Conservation (phyloP, 768 basidiomycete genomes). For the Boletellus emodensis region DNA sequence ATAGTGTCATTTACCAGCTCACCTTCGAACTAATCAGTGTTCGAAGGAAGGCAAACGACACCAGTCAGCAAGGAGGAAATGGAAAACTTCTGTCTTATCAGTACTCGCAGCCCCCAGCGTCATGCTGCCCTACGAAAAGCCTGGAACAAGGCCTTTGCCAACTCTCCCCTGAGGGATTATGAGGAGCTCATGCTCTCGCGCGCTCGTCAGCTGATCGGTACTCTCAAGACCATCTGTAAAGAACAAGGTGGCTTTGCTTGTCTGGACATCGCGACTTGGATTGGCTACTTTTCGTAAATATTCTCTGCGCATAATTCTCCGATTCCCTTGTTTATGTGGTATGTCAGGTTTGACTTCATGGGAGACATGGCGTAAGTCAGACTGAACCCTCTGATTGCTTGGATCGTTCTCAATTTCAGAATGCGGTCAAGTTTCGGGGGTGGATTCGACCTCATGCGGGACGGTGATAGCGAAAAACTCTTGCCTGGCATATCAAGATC, state of each 20-base stretch:
- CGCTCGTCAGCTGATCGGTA: constrained; percentile 17
- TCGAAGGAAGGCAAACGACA: constrained; percentile 21
- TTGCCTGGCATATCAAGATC: constrained; percentile 28
- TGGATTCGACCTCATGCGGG: constrained; percentile 35
- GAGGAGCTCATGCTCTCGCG: constrained; percentile 23
- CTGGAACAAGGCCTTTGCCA: constrained; percentile 31
- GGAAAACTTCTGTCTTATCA: constrained; percentile 11
- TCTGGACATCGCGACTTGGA: constrained; percentile 18
- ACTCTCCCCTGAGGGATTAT: constrained; percentile 26
- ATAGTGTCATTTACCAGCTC: neutral
- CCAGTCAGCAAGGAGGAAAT: constrained; percentile 11
- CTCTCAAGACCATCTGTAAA: constrained; percentile 10
- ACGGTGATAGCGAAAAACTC: constrained; percentile 33
- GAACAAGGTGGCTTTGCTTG: constrained; percentile 8
- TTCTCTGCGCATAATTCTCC: neutral
- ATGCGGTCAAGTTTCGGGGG: constrained; percentile 33
- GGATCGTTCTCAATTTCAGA: neutral
- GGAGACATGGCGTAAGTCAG: constrained; percentile 27
- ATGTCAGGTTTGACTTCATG: constrained; percentile 24
- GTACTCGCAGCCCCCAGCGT: constrained; percentile 18
- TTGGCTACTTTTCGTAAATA: constrained; percentile 21
- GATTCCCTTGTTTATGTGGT: neutral
- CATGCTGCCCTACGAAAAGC: constrained; percentile 25
- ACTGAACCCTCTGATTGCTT: neutral
- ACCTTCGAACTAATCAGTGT: constrained; percentile 11